Conservation (phyloP, 2,329 filamentous ascomycete genomes). For the Amesomyces nigricolor region DNA sequence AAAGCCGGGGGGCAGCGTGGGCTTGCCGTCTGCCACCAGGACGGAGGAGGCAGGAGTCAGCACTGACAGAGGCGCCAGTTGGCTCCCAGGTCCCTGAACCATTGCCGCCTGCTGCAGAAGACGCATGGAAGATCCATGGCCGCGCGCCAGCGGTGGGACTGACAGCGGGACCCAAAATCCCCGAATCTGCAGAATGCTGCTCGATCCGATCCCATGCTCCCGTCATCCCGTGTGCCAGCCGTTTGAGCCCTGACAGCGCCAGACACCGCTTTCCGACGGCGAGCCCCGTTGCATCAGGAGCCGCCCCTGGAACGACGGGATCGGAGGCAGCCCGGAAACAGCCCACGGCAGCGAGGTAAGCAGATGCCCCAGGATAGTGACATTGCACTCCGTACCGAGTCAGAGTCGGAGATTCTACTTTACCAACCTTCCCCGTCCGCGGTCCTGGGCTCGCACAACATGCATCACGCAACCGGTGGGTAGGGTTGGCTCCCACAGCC, state of each 20-base stretch:
- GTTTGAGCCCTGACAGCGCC: conserved; percentile 7
- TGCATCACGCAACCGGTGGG: conserved; percentile 6
- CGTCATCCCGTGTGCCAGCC: conserved; percentile 13
- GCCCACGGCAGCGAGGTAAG: too few relatives aligned
- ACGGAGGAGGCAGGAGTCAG: conserved; percentile 1
- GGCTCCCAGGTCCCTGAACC: background rate
- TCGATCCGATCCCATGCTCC: conserved; percentile 19
- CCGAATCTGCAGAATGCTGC: conserved; percentile 15
- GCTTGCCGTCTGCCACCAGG: background rate
- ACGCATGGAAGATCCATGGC: conserved; percentile 5
- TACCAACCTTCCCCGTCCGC: background rate
- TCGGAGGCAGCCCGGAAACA: too few relatives aligned
- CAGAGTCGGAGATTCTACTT: too few relatives aligned
- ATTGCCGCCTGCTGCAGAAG: background rate
- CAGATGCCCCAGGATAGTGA: background rate
- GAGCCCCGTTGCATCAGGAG: background rate
- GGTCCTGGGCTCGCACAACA: conserved; percentile 7
- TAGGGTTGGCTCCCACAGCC: conserved; percentile 7
- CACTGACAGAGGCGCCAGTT: background rate
- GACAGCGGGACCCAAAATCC: conserved; percentile 11
- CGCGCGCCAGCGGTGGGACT: background rate
- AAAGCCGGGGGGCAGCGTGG: background rate
- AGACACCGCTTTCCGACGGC: conserved; percentile 5
- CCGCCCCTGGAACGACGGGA: too few relatives aligned
- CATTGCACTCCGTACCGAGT: too few relatives aligned